phyloP scores from a whole-genome alignment of 768 basidiomycete species.

The Suillus discolor region DNA sequence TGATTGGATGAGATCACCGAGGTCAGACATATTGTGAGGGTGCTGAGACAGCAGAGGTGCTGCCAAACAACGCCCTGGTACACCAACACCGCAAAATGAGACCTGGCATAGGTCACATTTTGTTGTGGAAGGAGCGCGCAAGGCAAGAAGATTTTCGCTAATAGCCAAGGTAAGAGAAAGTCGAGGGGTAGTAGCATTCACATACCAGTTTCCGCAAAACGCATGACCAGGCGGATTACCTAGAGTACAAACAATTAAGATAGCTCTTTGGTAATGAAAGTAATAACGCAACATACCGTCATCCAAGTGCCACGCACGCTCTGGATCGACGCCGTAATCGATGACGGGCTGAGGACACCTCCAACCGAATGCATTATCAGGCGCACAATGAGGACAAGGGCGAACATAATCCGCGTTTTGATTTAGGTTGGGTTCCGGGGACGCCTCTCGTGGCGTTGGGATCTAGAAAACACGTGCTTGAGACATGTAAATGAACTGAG shows the following conservation, averaged over 20 bases:
- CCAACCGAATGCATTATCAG: constrained; percentile 77
- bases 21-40: constrained; percentile 66
- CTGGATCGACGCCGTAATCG: constrained; percentile 68
- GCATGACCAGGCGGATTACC: constrained; percentile 69
- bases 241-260: neutral
- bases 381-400: constrained; percentile 78
- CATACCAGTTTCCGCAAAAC: constrained; percentile 81
- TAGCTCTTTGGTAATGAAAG: neutral
- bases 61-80: constrained; percentile 74
- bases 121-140: constrained; percentile 74
- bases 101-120: constrained; percentile 84
- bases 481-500: neutral
- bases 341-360: constrained; percentile 78
- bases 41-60: constrained; percentile 58
- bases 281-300: constrained; percentile 47
- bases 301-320: constrained; percentile 76
- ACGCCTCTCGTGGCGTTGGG: constrained; percentile 72
- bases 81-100: constrained; percentile 79
- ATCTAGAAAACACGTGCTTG: constrained; percentile 45
- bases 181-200: neutral
- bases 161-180: constrained; percentile 1
- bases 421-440: constrained; percentile 75
- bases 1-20: constrained; percentile 79
- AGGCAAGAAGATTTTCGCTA: constrained; percentile 76
- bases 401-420: constrained; percentile 65